Conservation (phyloP, 2,329 filamentous ascomycete species). For the Colletotrichum sp. region DNA sequence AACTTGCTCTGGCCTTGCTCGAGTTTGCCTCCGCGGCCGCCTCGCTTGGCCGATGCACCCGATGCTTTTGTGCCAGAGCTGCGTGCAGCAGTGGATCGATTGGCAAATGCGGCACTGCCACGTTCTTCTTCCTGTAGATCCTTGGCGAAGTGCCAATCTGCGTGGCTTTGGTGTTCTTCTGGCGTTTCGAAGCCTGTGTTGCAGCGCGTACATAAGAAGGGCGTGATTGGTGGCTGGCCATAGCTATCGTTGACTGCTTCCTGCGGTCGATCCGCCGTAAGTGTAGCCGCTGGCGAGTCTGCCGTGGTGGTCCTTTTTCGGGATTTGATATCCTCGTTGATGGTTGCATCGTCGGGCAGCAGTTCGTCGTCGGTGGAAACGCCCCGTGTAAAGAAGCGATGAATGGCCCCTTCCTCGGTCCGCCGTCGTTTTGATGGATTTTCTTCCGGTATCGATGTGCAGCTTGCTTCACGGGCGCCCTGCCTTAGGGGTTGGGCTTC, state of each 20-base stretch:
- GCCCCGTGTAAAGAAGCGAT: slow-evolving; percentile 60
- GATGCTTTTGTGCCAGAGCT: slow-evolving; percentile 32
- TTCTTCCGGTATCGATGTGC: not conserved
- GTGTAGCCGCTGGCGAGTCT: not conserved
- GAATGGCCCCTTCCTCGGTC: slow-evolving; percentile 55
- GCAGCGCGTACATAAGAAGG: slow-evolving; percentile 68
- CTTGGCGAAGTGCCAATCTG: slow-evolving; percentile 94
- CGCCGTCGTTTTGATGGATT: slow-evolving; percentile 45
- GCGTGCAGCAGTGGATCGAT: slow-evolving; percentile 35
- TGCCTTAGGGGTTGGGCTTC: slow-evolving; percentile 62
- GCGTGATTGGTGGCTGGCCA: slow-evolving; percentile 36
- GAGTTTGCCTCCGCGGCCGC: slow-evolving; percentile 33
- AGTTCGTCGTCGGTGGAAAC: slow-evolving; percentile 32
- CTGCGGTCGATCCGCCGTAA: not conserved
- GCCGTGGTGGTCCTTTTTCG: slow-evolving; percentile 21
- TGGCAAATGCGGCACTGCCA: slow-evolving; percentile 51
- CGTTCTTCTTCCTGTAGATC: slow-evolving; percentile 74
- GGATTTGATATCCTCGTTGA: not conserved
- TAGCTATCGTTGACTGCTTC: not conserved
- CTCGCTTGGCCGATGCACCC: slow-evolving; percentile 45
- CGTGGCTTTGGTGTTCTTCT: slow-evolving; percentile 74
- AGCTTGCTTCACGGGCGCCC: slow-evolving; percentile 25
- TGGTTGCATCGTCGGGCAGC: slow-evolving; percentile 23
- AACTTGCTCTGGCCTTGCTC: slow-evolving; percentile 67
- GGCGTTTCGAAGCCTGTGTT: slow-evolving; percentile 60